These are phyloP conservation scores for Suillus americanus DNA, from an alignment of 768 basidiomycete species.

Conservation along the genomic window DNA sequence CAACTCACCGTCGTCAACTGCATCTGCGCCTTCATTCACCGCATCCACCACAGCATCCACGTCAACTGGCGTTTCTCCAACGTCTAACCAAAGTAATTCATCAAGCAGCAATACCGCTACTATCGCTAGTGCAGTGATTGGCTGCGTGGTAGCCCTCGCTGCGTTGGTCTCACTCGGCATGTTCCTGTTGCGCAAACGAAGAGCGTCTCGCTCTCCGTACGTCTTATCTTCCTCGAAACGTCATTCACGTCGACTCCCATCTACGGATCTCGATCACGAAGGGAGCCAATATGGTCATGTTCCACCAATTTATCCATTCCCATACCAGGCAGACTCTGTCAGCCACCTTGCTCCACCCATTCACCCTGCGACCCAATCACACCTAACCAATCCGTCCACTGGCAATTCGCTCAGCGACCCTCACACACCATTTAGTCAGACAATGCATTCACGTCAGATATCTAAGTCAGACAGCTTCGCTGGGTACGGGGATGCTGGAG, in stretches of 20 bases:
- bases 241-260: slow-evolving; percentile 32
- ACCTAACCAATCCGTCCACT: slow-evolving; percentile 8
- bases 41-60: slow-evolving; percentile 15
- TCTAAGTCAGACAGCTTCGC: slow-evolving; percentile 23
- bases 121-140: slow-evolving; percentile 49
- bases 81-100: slow-evolving; percentile 20
- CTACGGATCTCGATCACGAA: slow-evolving; percentile 38
- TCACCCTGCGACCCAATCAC: slow-evolving; percentile 5
- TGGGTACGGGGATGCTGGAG: slow-evolving; percentile 18
- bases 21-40: slow-evolving; percentile 25
- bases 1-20: slow-evolving; percentile 54
- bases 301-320: slow-evolving; percentile 34
- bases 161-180: slow-evolving; percentile 49
- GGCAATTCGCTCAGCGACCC: background rate
- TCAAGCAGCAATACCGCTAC: slow-evolving; percentile 41
- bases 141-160: slow-evolving; percentile 53
- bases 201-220: slow-evolving; percentile 26
- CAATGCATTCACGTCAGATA: slow-evolving; percentile 17
- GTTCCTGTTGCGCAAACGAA: slow-evolving; percentile 44
- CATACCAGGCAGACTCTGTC: slow-evolving; percentile 25
- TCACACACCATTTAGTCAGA: background rate
- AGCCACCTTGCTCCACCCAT: slow-evolving; percentile 16
- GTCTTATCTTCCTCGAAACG: slow-evolving; percentile 25
- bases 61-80: slow-evolving; percentile 19
- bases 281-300: slow-evolving; percentile 30